These are phyloP conservation scores for Flaveria floridana DNA, from an alignment of 140 eudicot species.

Conservation along the genomic window DNA sequence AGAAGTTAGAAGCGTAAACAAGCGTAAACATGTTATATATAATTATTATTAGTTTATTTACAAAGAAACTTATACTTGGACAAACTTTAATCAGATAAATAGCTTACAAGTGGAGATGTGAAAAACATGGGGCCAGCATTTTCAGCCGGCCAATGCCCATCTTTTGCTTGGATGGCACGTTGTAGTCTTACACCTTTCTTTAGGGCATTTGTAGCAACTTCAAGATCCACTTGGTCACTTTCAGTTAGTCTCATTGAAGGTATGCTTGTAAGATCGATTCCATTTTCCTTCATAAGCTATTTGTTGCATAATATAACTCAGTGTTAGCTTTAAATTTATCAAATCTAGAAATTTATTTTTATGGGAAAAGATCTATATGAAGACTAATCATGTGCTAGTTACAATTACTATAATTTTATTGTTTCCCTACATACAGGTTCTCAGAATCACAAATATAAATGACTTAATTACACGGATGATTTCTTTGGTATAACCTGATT, in stretches of 20 bases:
- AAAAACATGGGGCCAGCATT: slow-evolving; percentile 59
- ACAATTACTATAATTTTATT: neutral
- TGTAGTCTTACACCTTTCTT: slow-evolving; percentile 44
- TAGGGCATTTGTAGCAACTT: slow-evolving; percentile 38
- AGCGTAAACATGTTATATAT: no score
- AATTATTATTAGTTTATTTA: no score
- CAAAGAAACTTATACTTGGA: no score
- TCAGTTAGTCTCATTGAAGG: slow-evolving; percentile 33
- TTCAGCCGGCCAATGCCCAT: slow-evolving; percentile 82
- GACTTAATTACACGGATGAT: no score
- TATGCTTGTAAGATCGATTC: slow-evolving; percentile 37
- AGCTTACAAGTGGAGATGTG: slow-evolving; percentile 56
- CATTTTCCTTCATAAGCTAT: slow-evolving; percentile 52
- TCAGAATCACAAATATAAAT: no score
- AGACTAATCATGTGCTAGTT: neutral
- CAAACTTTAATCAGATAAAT: neutral
- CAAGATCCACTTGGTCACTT: slow-evolving; percentile 35
- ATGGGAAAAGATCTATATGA: neutral
- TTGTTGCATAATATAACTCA: neutral
- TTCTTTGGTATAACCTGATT: no score
- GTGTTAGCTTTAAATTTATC: neutral
- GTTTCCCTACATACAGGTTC: no score
- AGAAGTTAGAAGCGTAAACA: neutral
- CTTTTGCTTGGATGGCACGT: slow-evolving; percentile 59
- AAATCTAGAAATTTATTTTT: neutral